Conservation (phyloP, 2,329 filamentous ascomycete species). For the Arthrobotrys iridis region DNA sequence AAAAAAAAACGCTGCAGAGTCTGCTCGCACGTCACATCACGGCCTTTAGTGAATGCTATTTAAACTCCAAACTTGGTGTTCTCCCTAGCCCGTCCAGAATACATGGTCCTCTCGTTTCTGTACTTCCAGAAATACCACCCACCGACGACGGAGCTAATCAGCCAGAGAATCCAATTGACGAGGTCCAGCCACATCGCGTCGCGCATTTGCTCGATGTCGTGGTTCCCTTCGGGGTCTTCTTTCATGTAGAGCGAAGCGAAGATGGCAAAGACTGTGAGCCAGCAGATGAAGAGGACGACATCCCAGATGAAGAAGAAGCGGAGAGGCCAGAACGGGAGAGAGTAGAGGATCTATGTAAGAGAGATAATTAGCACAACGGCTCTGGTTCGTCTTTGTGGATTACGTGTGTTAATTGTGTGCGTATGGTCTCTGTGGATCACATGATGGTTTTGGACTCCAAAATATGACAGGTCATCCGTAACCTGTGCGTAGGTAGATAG, state of each 20-base stretch:
- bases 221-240: constrained; percentile 72
- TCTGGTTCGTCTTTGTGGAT: neutral
- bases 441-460: neutral
- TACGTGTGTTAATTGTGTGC: too few relatives aligned
- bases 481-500: too few relatives aligned
- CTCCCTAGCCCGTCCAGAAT: constrained; percentile 31
- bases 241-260: constrained; percentile 84
- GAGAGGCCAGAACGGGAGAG: constrained; percentile 50
- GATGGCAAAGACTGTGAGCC: constrained; percentile 82
- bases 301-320: constrained; percentile 63
- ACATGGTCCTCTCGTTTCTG: constrained; percentile 34
- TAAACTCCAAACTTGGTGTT: constrained; percentile 36
- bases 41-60: too few relatives aligned
- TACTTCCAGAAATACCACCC: constrained; percentile 51
- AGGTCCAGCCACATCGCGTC: constrained; percentile 86
- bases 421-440: too few relatives aligned
- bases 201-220: constrained; percentile 78
- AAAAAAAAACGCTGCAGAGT: too few relatives aligned
- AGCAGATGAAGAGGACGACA: constrained; percentile 65
- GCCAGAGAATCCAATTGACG: constrained; percentile 78
- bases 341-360: constrained; percentile 45
- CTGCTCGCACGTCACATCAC: neutral
- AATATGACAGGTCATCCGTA: neutral
- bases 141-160: constrained; percentile 62
- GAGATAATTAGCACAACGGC: neutral